Percentiles rank a stretch among this genome's conserved stretches.
Conservation (phyloP, 2,329 filamentous ascomycete genomes). For the Talaromyces sp. region DNA sequence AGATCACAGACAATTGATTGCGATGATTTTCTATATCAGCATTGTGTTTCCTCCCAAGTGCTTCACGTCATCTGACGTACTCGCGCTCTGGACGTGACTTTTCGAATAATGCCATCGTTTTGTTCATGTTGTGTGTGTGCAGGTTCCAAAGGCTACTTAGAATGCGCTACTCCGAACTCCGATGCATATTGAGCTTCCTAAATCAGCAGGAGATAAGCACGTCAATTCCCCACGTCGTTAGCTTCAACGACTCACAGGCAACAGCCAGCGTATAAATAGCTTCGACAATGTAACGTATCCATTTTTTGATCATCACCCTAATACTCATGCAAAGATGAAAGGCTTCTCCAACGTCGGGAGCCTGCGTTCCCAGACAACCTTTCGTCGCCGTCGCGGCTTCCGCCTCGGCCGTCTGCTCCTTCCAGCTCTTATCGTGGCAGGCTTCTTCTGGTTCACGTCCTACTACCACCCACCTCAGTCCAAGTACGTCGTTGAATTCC, state of each 20-base stretch:
- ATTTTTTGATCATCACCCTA: not conserved
- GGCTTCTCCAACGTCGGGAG: not conserved
- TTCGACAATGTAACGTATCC: not conserved
- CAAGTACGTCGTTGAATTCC: constrained; percentile 18
- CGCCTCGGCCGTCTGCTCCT: constrained; percentile 13
- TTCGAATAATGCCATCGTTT: not conserved
- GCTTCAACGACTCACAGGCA: not conserved
- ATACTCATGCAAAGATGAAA: not conserved
- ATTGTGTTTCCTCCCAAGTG: not conserved
- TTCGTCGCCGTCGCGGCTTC: constrained; percentile 10
- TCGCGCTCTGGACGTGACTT: not conserved
- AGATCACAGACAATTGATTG: not conserved
- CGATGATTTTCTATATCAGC: not conserved
- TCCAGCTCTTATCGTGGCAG: constrained; percentile 7
- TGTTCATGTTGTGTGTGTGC: not conserved
- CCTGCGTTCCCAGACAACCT: not conserved
- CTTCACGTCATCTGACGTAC: not conserved
- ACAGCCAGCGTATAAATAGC: not conserved
- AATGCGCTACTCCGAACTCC: constrained; percentile 7
- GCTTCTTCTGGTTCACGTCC: constrained; percentile 16
- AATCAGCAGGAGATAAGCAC: constrained; percentile 10
- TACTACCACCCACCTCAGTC: constrained; percentile 13
- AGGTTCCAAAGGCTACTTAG: not conserved
- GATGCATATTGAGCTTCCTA: not conserved
- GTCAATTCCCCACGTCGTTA: constrained; percentile 6